These are phyloP conservation scores for Mucor saturninus DNA, from an alignment of 371 early-diverging fungal species.

Conservation along the genomic window DNA sequence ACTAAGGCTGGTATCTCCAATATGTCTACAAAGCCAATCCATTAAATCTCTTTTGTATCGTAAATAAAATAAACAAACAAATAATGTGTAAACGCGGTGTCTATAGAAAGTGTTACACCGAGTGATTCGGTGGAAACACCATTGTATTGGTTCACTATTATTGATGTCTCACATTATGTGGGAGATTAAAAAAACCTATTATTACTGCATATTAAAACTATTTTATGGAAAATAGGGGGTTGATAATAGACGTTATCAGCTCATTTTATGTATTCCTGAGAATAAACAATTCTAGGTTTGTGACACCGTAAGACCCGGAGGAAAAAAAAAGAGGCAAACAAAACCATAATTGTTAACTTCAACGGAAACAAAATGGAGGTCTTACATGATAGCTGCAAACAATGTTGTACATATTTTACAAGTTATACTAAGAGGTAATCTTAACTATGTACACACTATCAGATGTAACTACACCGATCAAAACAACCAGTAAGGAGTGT, in stretches of 20 bases:
- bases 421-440: too few species aligned
- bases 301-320: background rate
- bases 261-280: background rate
- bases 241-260: background rate
- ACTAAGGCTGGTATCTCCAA: conserved; percentile 27
- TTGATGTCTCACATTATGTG: background rate
- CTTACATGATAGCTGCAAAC: too few species aligned
- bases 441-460: too few species aligned
- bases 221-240: background rate
- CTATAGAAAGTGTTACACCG: too few species aligned
- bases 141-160: too few species aligned
- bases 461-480: too few species aligned
- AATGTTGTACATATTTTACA: too few species aligned
- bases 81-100: background rate
- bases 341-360: background rate
- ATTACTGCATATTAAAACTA: background rate
- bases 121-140: too few species aligned
- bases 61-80: background rate
- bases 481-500: background rate
- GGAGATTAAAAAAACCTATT: background rate
- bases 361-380: background rate
- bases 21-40: conserved; percentile 4
- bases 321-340: background rate
- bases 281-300: background rate
- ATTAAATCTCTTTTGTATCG: background rate